phyloP scores from a whole-genome alignment of 805 yeast species.

The Ogataea angusta region DNA sequence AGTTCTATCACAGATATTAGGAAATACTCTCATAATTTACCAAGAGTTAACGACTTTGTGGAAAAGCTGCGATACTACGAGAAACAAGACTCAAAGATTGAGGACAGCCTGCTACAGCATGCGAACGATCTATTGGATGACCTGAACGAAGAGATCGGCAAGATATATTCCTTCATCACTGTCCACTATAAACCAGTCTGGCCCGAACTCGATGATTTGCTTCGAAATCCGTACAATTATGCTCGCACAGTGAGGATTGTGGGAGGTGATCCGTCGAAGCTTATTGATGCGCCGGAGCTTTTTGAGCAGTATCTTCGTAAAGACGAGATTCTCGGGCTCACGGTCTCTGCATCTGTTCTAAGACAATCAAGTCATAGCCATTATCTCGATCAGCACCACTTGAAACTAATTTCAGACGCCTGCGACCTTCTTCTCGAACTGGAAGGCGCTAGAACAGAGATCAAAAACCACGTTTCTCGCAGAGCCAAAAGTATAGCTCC shows the following conservation, averaged over 20 bases:
- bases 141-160: conserved; percentile 50
- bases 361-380: conserved; percentile 21
- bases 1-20: conserved; percentile 22
- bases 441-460: conserved; percentile 37
- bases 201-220: conserved; percentile 65
- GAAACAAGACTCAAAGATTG: conserved; percentile 35
- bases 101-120: conserved; percentile 48
- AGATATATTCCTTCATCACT: conserved; percentile 48
- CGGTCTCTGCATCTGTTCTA: conserved; percentile 66
- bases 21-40: conserved; percentile 28
- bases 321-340: conserved; percentile 67
- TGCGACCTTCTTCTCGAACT: conserved; percentile 49
- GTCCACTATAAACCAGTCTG: conserved; percentile 57
- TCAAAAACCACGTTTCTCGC: conserved; percentile 54
- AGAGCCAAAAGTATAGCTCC: conserved; percentile 69
- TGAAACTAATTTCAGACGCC: conserved; percentile 39
- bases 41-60: conserved; percentile 19
- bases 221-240: conserved; percentile 61
- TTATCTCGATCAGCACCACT: conserved; percentile 25
- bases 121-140: conserved; percentile 55
- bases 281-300: conserved; percentile 28
- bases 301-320: conserved; percentile 46
- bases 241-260: conserved; percentile 49
- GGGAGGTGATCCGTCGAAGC: conserved; percentile 36
- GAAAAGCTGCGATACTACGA: conserved; percentile 28